A percentile compares a stretch with the other conserved stretches of the same genome.
Evolutionary conservation across 2,329 filamentous ascomycete genomes (phyloP).

Genomic region (Neopestalotiopsis sp.): DNA sequence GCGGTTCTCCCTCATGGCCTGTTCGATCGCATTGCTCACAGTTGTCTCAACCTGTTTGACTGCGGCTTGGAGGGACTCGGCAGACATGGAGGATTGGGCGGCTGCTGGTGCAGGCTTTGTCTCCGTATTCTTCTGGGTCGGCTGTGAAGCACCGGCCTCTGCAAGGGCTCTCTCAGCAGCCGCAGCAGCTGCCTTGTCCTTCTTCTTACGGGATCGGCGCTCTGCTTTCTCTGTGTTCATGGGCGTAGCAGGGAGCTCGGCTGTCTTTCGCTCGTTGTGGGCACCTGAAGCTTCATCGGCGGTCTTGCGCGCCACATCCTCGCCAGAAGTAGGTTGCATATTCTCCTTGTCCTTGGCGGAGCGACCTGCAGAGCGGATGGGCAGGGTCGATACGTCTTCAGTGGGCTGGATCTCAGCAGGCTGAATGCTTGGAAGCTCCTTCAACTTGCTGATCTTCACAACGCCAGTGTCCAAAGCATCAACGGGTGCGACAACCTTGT

Average conservation of each 20-base stretch:
- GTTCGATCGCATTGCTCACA: constrained; percentile 56
- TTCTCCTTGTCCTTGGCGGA: constrained; percentile 33
- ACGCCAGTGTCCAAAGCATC: constrained; percentile 77
- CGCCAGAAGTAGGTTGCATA: constrained; percentile 26
- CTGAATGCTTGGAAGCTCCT: constrained; percentile 53
- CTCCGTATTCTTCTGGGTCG: constrained; percentile 42
- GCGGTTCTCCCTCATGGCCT: constrained; percentile 65
- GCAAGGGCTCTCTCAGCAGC: constrained; percentile 56
- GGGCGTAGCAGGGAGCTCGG: constrained; percentile 30
- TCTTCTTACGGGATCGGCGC: constrained; percentile 38
- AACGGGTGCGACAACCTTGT: constrained; percentile 81
- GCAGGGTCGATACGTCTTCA: constrained; percentile 42
- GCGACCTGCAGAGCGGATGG: constrained; percentile 31
- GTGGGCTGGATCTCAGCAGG: constrained; percentile 49
- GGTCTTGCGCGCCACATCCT: constrained; percentile 30
- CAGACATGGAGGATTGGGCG: constrained; percentile 30
- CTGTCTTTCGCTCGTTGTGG: constrained; percentile 35
- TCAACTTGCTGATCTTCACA: constrained; percentile 76
- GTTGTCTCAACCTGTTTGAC: constrained; percentile 56
- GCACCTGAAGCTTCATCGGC: constrained; percentile 27
- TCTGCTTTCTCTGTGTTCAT: constrained; percentile 36
- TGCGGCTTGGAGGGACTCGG: constrained; percentile 58
- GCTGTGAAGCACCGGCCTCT: constrained; percentile 44
- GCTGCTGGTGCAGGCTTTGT: constrained; percentile 28
- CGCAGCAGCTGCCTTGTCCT: constrained; percentile 65